A percentile compares a stretch with the other conserved stretches of the same genome.
Conservation (phyloP, 2,329 filamentous ascomycete species). For the Ploettnerulaceae sp. region DNA sequence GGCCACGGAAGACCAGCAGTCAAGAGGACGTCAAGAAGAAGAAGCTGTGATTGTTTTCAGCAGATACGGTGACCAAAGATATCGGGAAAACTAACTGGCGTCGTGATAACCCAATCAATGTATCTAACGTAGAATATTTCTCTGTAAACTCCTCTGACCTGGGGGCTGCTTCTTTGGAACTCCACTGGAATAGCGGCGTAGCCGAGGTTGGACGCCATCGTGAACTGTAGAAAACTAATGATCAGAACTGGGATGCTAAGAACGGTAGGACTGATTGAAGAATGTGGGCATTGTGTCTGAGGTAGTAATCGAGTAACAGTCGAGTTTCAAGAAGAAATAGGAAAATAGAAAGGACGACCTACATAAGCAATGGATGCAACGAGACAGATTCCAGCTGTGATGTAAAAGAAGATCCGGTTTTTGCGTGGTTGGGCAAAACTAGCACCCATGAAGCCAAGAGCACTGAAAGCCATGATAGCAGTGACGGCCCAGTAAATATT, state of each 20-base stretch:
- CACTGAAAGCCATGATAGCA: conserved; percentile 52
- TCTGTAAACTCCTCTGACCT: conserved; percentile 47
- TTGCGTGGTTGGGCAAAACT: conserved; percentile 48
- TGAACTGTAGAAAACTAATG: conserved; percentile 62
- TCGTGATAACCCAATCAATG: conserved; percentile 60
- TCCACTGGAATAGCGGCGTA: conserved; percentile 59
- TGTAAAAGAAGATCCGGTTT: conserved; percentile 55
- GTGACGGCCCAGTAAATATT: conserved; percentile 60
- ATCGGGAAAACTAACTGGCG: conserved; percentile 40
- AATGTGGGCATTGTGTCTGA: too few relatives aligned
- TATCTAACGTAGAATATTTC: conserved; percentile 65
- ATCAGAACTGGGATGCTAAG: conserved; percentile 57
- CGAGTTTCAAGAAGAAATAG: too few relatives aligned
- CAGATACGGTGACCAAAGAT: neutral
- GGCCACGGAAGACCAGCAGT: conserved; percentile 61
- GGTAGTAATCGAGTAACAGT: too few relatives aligned
- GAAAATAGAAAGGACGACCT: too few relatives aligned
- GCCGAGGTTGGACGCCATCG: conserved; percentile 62
- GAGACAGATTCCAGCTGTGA: conserved; percentile 5
- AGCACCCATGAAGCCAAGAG: conserved; percentile 48
- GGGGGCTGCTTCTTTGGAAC: conserved; percentile 42
- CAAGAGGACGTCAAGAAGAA: conserved; percentile 58
- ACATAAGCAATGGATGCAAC: conserved; percentile 8
- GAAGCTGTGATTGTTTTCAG: conserved; percentile 35
- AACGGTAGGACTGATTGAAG: too few relatives aligned